These are phyloP conservation scores for Cercophora samala DNA, from an alignment of 495 filamentous ascomycete species.

Conservation along the genomic window DNA sequence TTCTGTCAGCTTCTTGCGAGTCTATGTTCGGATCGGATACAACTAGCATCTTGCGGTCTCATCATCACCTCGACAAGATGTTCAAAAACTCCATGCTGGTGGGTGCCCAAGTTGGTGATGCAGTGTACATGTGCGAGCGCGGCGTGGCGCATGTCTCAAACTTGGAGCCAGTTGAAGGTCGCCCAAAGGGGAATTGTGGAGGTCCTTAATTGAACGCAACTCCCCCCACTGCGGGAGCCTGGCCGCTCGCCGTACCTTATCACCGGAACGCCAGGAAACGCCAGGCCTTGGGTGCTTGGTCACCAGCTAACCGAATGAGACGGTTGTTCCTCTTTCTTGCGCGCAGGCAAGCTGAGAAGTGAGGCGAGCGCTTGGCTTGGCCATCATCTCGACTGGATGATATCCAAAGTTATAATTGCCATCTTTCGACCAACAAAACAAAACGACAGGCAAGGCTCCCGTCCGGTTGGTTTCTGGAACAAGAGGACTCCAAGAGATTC, in stretches of 20 bases:
- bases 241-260: slow-evolving; percentile 6
- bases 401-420: background rate
- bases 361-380: slow-evolving; percentile 6
- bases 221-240: slow-evolving; percentile 4
- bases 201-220: slow-evolving; percentile 5
- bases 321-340: slow-evolving; percentile 2
- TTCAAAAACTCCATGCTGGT: background rate
- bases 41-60: background rate
- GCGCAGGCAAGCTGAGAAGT: slow-evolving; percentile 8
- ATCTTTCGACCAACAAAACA: background rate
- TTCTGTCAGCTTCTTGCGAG: no score
- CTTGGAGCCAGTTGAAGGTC: background rate
- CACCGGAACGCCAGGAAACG: slow-evolving; percentile 2
- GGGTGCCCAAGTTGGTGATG: background rate
- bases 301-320: slow-evolving; percentile 6
- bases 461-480: background rate
- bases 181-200: slow-evolving; percentile 3
- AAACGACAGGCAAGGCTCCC: background rate
- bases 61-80: background rate
- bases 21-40: no score
- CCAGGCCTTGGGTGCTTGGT: background rate
- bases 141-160: slow-evolving; percentile 6
- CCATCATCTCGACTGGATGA: background rate
- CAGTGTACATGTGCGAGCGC: background rate
- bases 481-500: background rate